Conservation (phyloP, 1,139 yeast species). For the Lodderomyces oxycetoniae region DNA sequence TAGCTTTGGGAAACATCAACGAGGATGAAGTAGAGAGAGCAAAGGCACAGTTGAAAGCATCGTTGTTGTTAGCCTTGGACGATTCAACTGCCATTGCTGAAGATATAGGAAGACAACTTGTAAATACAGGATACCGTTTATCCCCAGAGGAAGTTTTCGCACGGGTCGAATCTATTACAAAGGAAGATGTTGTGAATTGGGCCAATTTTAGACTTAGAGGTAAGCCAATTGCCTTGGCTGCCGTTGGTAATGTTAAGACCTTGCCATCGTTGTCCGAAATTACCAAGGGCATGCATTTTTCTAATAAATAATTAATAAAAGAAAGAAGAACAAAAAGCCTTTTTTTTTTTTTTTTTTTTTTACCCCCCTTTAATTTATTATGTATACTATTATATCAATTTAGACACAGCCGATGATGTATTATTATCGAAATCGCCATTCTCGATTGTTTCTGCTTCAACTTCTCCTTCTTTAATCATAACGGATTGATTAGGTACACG, state of each 20-base stretch:
- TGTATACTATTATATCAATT: constrained; percentile 5
- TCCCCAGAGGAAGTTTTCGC: constrained; percentile 91
- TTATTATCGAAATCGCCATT: constrained; percentile 24
- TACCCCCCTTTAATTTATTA: constrained; percentile 3
- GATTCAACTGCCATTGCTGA: constrained; percentile 97
- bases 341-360: constrained; percentile 5
- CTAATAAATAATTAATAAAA: not conserved
- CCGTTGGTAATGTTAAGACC: constrained; percentile 72
- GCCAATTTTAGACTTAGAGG: constrained; percentile 76
- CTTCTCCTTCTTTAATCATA: constrained; percentile 37
- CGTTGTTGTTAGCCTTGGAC: constrained; percentile 80
- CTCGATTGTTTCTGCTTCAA: constrained; percentile 41
- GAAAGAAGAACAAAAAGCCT: not conserved
- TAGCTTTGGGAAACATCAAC: constrained; percentile 68
- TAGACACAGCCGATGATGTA: constrained; percentile 13
- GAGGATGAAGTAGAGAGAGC: constrained; percentile 91
- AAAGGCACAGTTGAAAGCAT: constrained; percentile 91
- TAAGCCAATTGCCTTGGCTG: constrained; percentile 85
- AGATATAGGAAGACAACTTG: constrained; percentile 95
- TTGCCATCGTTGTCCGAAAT: constrained; percentile 58
- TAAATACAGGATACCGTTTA: constrained; percentile 86
- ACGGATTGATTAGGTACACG: constrained; percentile 67
- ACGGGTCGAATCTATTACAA: constrained; percentile 73
- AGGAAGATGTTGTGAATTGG: constrained; percentile 80
- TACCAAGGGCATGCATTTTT: constrained; percentile 28